Conservation (phyloP, 31 red algal species). For the Bonnemaisonia californica region DNA sequence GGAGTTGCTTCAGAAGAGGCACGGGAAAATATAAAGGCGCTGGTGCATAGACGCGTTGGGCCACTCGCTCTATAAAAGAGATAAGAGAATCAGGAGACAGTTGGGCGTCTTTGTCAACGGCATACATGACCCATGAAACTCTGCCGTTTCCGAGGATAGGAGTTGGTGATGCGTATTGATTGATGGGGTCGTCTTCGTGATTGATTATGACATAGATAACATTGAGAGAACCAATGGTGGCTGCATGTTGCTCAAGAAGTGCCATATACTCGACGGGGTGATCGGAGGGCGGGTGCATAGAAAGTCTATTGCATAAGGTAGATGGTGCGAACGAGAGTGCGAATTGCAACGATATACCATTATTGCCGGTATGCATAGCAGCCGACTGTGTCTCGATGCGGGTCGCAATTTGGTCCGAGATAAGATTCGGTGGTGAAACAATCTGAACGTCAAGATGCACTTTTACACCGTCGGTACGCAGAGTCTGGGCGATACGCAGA, state of each 20-base stretch:
- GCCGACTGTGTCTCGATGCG: constrained; percentile 15
- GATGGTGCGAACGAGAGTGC: constrained; percentile 28
- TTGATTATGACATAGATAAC: constrained; percentile 48
- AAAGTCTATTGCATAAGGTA: constrained; percentile 28
- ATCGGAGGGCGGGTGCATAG: constrained; percentile 33
- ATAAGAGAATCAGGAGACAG: constrained; percentile 31
- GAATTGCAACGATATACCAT: constrained; percentile 34
- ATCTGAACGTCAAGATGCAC: constrained; percentile 33
- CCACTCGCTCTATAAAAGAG: constrained; percentile 36
- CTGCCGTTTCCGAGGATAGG: constrained; percentile 30
- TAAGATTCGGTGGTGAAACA: constrained; percentile 29
- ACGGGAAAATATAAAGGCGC: constrained; percentile 53
- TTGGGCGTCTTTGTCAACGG: constrained; percentile 18
- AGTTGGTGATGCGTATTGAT: constrained; percentile 1
- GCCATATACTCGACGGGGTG: constrained; percentile 23
- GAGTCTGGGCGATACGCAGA: background rate
- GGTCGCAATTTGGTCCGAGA: background rate
- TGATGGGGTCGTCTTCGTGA: constrained; percentile 37
- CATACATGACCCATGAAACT: constrained; percentile 28
- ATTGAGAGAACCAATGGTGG: constrained; percentile 21
- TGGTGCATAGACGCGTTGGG: constrained; percentile 47
- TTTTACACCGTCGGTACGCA: constrained; percentile 8
- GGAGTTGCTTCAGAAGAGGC: constrained; percentile 38
- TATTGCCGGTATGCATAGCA: constrained; percentile 27
- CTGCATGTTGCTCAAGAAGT: constrained; percentile 38